phyloP scores from a whole-genome alignment of 305 asterid species.

The Andrographis paniculata region DNA sequence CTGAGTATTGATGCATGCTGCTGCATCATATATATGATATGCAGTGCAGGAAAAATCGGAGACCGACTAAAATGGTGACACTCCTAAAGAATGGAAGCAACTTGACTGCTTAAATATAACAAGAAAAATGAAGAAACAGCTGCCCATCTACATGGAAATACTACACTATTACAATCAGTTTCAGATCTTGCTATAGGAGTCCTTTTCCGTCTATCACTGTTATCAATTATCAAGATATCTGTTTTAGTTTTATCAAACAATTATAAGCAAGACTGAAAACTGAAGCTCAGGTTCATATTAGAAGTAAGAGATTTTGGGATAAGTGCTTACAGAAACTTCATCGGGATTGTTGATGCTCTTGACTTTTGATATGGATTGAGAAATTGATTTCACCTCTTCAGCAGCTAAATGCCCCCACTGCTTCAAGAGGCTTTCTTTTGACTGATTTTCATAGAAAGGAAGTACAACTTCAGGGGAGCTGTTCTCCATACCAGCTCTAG shows the following conservation, averaged over 20 bases:
- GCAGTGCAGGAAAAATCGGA: too few relatives aligned
- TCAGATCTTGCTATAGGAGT: constrained; percentile 13
- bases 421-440: constrained; percentile 47
- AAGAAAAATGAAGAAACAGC: constrained; percentile 13
- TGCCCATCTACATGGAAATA: constrained; percentile 12
- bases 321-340: constrained; percentile 49
- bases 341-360: constrained; percentile 36
- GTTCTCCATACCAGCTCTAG: constrained; percentile 56
- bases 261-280: constrained; percentile 10
- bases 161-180: constrained; percentile 13
- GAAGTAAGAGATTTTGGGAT: constrained; percentile 13
- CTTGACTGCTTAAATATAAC: constrained; percentile 4
- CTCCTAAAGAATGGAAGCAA: background rate
- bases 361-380: constrained; percentile 58
- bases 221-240: constrained; percentile 9
- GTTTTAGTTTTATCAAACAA: constrained; percentile 6
- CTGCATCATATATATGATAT: too few relatives aligned
- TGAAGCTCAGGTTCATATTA: constrained; percentile 11
- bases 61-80: constrained; percentile 7
- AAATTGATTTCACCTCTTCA: constrained; percentile 87
- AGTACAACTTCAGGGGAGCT: constrained; percentile 27
- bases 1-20: too few relatives aligned
- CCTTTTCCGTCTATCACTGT: constrained; percentile 14
- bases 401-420: constrained; percentile 54
- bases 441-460: constrained; percentile 41